Conservation (phyloP, 805 yeast genomes). For the Komagataella populi region DNA sequence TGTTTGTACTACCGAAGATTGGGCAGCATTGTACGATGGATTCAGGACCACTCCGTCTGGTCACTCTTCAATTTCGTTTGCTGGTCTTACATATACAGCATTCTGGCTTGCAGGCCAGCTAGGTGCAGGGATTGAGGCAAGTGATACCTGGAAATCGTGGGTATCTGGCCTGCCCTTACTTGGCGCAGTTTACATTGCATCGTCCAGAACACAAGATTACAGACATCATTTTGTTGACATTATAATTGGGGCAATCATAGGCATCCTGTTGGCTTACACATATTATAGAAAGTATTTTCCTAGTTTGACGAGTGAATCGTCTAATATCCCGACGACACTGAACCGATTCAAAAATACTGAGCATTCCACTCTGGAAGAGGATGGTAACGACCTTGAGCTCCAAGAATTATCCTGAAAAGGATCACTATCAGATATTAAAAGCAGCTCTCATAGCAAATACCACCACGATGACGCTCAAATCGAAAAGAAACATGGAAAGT, state of each 20-base stretch:
- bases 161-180: slow-evolving; percentile 42
- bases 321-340: slow-evolving; percentile 24
- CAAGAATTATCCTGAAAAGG: background rate
- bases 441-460: slow-evolving; percentile 11
- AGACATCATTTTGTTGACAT: slow-evolving; percentile 90
- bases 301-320: slow-evolving; percentile 12
- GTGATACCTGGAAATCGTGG: slow-evolving; percentile 53
- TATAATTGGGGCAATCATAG: slow-evolving; percentile 56
- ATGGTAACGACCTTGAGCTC: background rate
- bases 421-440: background rate
- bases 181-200: slow-evolving; percentile 65
- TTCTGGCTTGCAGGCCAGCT: slow-evolving; percentile 63
- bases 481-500: slow-evolving; percentile 10
- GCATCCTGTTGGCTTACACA: slow-evolving; percentile 44
- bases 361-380: background rate
- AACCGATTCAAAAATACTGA: background rate
- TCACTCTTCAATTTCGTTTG: slow-evolving; percentile 59
- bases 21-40: slow-evolving; percentile 42
- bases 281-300: slow-evolving; percentile 45
- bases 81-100: slow-evolving; percentile 50
- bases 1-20: slow-evolving; percentile 44
- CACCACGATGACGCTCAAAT: slow-evolving; percentile 14
- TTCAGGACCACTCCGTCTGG: slow-evolving; percentile 78
- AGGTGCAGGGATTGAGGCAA: slow-evolving; percentile 18
- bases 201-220: slow-evolving; percentile 82